These are phyloP conservation scores for Monilinia vaccinii-corymbosi DNA, from an alignment of 2,329 filamentous ascomycete species.

Conservation along the genomic window DNA sequence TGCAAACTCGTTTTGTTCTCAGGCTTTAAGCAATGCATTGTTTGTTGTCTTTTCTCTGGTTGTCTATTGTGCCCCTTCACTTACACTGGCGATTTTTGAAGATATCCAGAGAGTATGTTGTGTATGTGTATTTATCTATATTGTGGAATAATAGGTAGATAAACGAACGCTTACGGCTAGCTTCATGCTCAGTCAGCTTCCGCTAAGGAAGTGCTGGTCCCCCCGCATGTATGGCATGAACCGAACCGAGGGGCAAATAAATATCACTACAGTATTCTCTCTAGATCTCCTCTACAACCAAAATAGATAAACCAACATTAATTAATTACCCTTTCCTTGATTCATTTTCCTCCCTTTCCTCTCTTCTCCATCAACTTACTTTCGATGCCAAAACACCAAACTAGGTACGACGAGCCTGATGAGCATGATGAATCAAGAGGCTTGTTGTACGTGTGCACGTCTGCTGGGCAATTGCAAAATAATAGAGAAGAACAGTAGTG, in stretches of 20 bases:
- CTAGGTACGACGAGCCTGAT: neutral
- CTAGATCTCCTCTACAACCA: too few species aligned
- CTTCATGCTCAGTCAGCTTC: neutral
- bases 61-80: too few species aligned
- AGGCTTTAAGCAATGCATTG: too few species aligned
- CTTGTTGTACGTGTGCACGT: constrained; percentile 1
- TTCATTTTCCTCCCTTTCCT: too few species aligned
- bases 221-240: neutral
- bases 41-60: too few species aligned
- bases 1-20: neutral
- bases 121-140: too few species aligned
- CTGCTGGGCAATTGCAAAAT: neutral
- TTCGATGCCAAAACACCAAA: neutral
- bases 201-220: neutral
- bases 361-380: too few species aligned
- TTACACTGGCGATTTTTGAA: too few species aligned
- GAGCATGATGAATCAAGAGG: neutral
- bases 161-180: neutral
- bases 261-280: too few species aligned
- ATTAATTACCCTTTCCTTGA: neutral
- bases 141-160: neutral
- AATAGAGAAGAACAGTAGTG: neutral
- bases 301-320: neutral
- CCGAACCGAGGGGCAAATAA: constrained; percentile 3
- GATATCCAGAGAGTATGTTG: too few species aligned